Percentiles rank a stretch among this genome's conserved stretches.
Conservation (phyloP, 352 stramenopile species). For the Globisporangium barbulae region DNA sequence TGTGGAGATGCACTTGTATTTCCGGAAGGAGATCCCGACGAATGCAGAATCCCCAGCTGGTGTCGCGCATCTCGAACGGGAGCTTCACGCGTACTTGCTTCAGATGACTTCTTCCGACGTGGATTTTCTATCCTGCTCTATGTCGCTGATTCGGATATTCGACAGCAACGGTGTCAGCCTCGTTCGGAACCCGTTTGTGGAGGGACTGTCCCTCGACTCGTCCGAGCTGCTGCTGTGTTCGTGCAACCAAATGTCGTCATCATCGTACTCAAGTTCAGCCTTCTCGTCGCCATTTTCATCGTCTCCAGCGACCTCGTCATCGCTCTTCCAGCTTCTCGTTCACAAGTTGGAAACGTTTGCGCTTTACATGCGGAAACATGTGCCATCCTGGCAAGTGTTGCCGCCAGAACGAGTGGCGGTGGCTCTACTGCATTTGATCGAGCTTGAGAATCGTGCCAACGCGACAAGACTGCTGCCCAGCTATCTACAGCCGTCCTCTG, state of each 20-base stretch:
- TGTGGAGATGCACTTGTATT: slow-evolving; percentile 61
- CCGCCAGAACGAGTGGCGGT: slow-evolving; percentile 44
- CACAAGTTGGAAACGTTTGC: slow-evolving; percentile 56
- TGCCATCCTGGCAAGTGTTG: slow-evolving; percentile 56
- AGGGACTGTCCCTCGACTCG: slow-evolving; percentile 61
- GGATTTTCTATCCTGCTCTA: slow-evolving; percentile 39
- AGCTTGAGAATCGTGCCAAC: slow-evolving; percentile 50
- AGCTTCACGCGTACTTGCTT: slow-evolving; percentile 45
- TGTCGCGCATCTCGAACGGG: slow-evolving; percentile 31
- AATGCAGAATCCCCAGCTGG: neutral
- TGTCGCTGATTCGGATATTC: slow-evolving; percentile 35
- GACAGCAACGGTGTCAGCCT: slow-evolving; percentile 43
- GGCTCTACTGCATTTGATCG: slow-evolving; percentile 52
- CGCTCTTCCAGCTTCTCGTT: slow-evolving; percentile 51
- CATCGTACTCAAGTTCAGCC: slow-evolving; percentile 19
- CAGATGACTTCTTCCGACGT: slow-evolving; percentile 45
- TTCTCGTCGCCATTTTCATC: slow-evolving; percentile 18
- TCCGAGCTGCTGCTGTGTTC: slow-evolving; percentile 67
- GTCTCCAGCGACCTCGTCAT: slow-evolving; percentile 25
- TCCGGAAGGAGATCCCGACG: slow-evolving; percentile 30
- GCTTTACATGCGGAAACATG: slow-evolving; percentile 31
- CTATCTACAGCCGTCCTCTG: slow-evolving; percentile 32
- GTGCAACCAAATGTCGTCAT: slow-evolving; percentile 36
- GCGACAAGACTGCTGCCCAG: slow-evolving; percentile 50
- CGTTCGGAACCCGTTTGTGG: slow-evolving; percentile 56